Evolutionary conservation across 2,329 filamentous ascomycete species (phyloP), one percentile per base, ranked within the genome.

Genomic region (Aspergillus latus): DNA sequence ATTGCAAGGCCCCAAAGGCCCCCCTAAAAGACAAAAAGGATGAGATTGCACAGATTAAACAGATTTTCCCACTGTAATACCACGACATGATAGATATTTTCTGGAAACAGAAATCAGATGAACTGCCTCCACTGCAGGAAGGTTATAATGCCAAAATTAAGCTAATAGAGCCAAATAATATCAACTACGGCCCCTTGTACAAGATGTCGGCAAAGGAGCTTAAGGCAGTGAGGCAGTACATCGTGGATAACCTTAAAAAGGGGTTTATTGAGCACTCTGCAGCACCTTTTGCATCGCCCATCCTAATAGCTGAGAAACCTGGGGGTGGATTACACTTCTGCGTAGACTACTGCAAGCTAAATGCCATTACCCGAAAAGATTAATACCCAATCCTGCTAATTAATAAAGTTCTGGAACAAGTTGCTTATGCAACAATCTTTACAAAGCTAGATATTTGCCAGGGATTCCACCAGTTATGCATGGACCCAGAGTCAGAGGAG

Each of bases 311-410:
- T 5, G 11, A 30, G 0, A 51, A 51, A 28, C 49, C 49, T 4
- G 49, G 49, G 5, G 37, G 37, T 8, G 49, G 21, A 21, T 21
- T 21, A 21, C 21, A 21, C 21, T 21, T 21, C 21, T 21, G 21
- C 21, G 21, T 21, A 37, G 61, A 74, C 49, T 74, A 72, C 46
- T n/a, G 58, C 30, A 42, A 49, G 1, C 49, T 74, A 32, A 74
- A 74, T 49, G 21, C 43, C 4, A 59, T 72, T 26, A 74, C 61
- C 1, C 52, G 64, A n/a, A 74, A 75, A 50, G 63, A 72, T 56
- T 28, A 54, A 2, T 68, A 68, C 39, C 60, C 55, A 0, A 21
- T 74, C 16, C 63, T 54, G 0, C 48, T 71, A 15, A 68, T 72
- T 30, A 49, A 48, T 2, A 58, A 73, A 49, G 60, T 60, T 0